phyloP scores from a whole-genome alignment of 1,284 basidiomycete genomes.

The Cutaneotrichosporon cyanovorans region DNA sequence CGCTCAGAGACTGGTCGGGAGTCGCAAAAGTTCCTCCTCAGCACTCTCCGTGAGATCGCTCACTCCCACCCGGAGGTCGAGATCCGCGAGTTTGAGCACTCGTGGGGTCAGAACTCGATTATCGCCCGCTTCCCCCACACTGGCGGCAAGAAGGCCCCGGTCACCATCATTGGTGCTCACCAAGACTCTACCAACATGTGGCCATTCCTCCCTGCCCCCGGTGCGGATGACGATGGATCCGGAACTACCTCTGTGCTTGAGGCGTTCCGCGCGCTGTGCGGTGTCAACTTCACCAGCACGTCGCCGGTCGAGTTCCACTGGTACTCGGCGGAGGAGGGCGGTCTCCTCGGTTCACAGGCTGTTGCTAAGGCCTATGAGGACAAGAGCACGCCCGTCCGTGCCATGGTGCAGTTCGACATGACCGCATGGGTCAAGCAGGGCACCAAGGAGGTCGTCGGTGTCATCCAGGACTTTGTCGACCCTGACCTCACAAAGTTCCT shows the following conservation, averaged over 20 bases:
- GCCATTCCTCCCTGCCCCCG: slow-evolving; percentile 78
- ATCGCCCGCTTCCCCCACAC: slow-evolving; percentile 53
- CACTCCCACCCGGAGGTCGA: slow-evolving; percentile 57
- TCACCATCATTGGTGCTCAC: slow-evolving; percentile 68
- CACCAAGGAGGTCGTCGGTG: slow-evolving; percentile 75
- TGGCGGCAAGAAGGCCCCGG: slow-evolving; percentile 36
- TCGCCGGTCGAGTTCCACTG: slow-evolving; percentile 85
- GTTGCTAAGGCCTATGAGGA: slow-evolving; percentile 71
- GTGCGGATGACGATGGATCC: slow-evolving; percentile 74
- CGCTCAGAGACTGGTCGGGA: slow-evolving; percentile 59
- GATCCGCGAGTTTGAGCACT: slow-evolving; percentile 72
- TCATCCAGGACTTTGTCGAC: slow-evolving; percentile 84
- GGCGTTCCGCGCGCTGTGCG: slow-evolving; percentile 72
- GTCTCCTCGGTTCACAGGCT: slow-evolving; percentile 90
- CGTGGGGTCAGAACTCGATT: slow-evolving; percentile 88
- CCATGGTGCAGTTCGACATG: slow-evolving; percentile 88
- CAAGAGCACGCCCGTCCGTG: slow-evolving; percentile 60
- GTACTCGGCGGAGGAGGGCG: slow-evolving; percentile 91
- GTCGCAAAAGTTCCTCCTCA: slow-evolving; percentile 73
- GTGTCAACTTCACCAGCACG: slow-evolving; percentile 66
- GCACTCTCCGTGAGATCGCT: slow-evolving; percentile 66
- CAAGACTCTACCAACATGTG: slow-evolving; percentile 85
- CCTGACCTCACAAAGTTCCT: slow-evolving; percentile 64
- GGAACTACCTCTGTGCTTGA: slow-evolving; percentile 89
- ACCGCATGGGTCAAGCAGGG: slow-evolving; percentile 86